Conservation (phyloP, 2,329 filamentous ascomycete genomes). For the Spiromastix sp. region DNA sequence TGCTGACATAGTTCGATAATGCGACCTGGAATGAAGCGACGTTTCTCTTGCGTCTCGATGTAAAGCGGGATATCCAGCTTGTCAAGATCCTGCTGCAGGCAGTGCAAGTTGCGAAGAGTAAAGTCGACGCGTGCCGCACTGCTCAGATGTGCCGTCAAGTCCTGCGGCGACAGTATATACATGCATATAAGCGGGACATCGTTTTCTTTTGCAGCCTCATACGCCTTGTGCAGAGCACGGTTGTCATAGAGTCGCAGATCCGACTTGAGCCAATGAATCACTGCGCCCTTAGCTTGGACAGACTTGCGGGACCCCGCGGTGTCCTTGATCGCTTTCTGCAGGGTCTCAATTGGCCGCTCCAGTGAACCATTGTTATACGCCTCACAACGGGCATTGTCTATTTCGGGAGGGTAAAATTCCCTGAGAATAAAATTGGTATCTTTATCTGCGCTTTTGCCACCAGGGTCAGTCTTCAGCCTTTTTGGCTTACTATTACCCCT, state of each 20-base stretch:
- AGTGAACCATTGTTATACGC: constrained; percentile 63
- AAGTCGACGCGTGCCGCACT: constrained; percentile 70
- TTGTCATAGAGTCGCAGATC: constrained; percentile 70
- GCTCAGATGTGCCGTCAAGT: constrained; percentile 70
- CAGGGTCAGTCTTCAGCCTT: too few relatives aligned
- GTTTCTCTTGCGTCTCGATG: constrained; percentile 58
- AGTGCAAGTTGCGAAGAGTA: constrained; percentile 58
- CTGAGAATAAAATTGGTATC: too few relatives aligned
- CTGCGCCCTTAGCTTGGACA: constrained; percentile 47
- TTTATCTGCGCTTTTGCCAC: too few relatives aligned
- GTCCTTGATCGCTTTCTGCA: constrained; percentile 51
- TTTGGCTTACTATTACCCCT: too few relatives aligned
- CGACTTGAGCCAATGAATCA: constrained; percentile 86
- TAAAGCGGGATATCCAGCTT: constrained; percentile 68
- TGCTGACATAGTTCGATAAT: constrained; percentile 56
- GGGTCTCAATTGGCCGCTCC: constrained; percentile 60
- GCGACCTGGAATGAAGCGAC: constrained; percentile 50
- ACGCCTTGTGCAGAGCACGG: constrained; percentile 56
- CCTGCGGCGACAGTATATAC: constrained; percentile 73
- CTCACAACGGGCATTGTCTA: constrained; percentile 66
- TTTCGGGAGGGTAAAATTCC: constrained; percentile 75
- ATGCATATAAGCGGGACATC: constrained; percentile 63
- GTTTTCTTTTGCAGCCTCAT: constrained; percentile 54
- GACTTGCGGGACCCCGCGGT: constrained; percentile 46
- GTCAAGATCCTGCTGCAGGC: constrained; percentile 56